Percentiles rank a stretch among this genome's conserved stretches.
Evolutionary conservation across 441 rosid species (phyloP).

Genomic region (Erysimum cheiri): DNA sequence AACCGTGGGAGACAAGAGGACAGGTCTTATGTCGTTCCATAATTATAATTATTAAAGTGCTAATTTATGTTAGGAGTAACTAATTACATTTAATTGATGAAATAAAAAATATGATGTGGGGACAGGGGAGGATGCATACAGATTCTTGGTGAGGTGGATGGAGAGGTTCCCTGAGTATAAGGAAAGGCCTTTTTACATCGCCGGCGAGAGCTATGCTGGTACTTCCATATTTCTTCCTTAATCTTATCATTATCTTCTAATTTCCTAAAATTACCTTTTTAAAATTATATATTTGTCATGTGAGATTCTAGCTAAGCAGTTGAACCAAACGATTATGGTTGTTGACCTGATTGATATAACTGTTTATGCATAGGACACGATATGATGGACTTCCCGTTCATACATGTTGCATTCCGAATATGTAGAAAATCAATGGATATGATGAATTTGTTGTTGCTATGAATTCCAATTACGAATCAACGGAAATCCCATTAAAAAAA

Average conservation of each 20-base stretch:
- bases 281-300: not conserved
- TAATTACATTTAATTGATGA: not conserved
- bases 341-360: conserved; percentile 21
- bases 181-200: conserved; percentile 61
- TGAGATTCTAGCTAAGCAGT: conserved; percentile 33
- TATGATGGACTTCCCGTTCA: not conserved
- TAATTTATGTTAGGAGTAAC: not conserved
- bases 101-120: conserved; percentile 25
- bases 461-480: not conserved
- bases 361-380: not conserved
- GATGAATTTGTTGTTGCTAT: not conserved
- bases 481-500: not conserved
- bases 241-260: not conserved
- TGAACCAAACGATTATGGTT: conserved; percentile 33
- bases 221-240: not conserved
- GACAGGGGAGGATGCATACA: conserved; percentile 59
- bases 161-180: conserved; percentile 66
- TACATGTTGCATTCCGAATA: not conserved
- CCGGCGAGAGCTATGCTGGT: conserved; percentile 87
- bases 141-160: conserved; percentile 60
- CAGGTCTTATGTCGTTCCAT: conserved; percentile 48
- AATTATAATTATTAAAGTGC: not conserved
- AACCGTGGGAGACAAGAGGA: conserved; percentile 62
- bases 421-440: too few species aligned
- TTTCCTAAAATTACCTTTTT: not conserved